Base-by-base conservation (phyloP, 805 yeast species). In the Candida succiphila region DNA sequence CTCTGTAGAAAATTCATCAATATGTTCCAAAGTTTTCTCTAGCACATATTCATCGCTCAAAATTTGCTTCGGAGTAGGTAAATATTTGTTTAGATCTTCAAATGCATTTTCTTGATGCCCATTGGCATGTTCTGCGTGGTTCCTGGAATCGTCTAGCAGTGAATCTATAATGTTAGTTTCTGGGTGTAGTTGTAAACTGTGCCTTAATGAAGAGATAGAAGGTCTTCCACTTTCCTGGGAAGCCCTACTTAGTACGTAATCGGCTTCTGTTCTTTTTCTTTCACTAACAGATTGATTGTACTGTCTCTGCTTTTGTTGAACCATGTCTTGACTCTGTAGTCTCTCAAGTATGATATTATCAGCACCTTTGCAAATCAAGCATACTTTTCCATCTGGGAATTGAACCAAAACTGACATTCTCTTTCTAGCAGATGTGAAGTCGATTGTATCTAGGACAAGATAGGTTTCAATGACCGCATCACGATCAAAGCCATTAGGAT, bases 1-100 rank as follows among this genome's bases (percentile, higher is more conserved):
- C 41, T 89, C 96, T 0, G 94, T 81, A 0, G 96, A 87, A 56
- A 88, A 92, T 38, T 85, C 94, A 45, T 92, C 97, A 38, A 92
- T 73, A 41, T 94, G 95, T 45, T 85, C 83, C 36, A 94, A 61
- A 0, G 97, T 89, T 42, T 73, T 75, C 51, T 87, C 96, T 25
- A 88, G 50, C 4, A 89, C 63, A 47, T 74, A 84, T 41, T 77
- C 86, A 13, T 85, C 94, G 45, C 85, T 81, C 15, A 67, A 51
- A 8, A 83, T 62, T 17, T 84, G 49, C 20, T 63, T 64, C 32
- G 83, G 89, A 33, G 68, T 61, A 4, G 64, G 62, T 35, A 73
- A 60, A 42, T 68, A 67, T 14, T 41, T 43, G 14, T 24, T 15
- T 12, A 24, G 26, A 22, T 8, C 24, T 8, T 22, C 12, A 12